Percentiles rank a stretch among this genome's conserved stretches.
These are phyloP conservation scores for Fusarium stilboides DNA, from an alignment of 2,329 filamentous ascomycete genomes.

Conservation along the genomic window DNA sequence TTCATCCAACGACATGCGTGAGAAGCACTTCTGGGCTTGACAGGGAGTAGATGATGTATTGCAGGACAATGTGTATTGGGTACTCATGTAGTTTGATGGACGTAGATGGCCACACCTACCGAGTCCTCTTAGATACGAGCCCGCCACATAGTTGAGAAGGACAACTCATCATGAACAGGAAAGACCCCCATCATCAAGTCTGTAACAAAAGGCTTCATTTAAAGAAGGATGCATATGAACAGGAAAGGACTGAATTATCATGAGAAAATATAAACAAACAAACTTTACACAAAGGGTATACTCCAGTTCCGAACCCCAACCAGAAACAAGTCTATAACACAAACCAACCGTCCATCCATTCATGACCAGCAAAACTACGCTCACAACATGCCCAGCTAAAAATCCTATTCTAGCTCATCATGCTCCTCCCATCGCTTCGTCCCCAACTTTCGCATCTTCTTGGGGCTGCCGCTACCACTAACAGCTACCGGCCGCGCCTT, in stretches of 20 bases:
- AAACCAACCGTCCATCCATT: not conserved
- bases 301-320: slow-evolving; percentile 32
- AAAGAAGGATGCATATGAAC: too few species aligned
- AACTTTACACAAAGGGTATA: slow-evolving; percentile 49
- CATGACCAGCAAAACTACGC: slow-evolving; percentile 11
- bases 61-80: too few species aligned
- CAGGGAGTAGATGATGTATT: too few species aligned
- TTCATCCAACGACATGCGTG: too few species aligned
- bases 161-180: too few species aligned
- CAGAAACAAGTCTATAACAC: slow-evolving; percentile 35
- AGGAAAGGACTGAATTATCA: slow-evolving; percentile 5
- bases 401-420: slow-evolving; percentile 53
- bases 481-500: slow-evolving; percentile 46
- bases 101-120: too few species aligned
- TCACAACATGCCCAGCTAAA: slow-evolving; percentile 7
- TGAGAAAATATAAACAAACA: slow-evolving; percentile 27
- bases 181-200: too few species aligned
- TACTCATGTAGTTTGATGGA: too few species aligned
- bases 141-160: too few species aligned
- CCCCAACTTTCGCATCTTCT: slow-evolving; percentile 67
- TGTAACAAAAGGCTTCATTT: too few species aligned
- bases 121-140: too few species aligned
- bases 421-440: slow-evolving; percentile 66
- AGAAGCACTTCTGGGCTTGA: too few species aligned
- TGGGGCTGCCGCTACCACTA: slow-evolving; percentile 65